Base-by-base conservation (phyloP, 2,329 filamentous ascomycete species). In the Alternaria ethzedia region DNA sequence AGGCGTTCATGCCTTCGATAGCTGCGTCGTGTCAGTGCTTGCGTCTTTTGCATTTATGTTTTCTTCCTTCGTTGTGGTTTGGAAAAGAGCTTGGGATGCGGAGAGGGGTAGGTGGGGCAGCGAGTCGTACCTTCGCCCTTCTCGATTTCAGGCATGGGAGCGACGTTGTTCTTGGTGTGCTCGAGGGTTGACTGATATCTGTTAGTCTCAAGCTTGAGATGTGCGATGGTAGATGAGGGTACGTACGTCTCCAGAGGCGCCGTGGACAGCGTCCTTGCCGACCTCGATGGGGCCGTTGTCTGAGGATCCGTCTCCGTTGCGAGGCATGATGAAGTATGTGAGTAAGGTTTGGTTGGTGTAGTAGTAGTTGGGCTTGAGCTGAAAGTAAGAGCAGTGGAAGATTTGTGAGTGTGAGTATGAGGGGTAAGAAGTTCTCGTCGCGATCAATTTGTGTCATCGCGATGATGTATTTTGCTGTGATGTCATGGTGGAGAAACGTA, bases 201-300 rank as follows among this genome's bases (percentile, higher is more conserved):
- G 10, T 66, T 21, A 64, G 60, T 41, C 15, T 3, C 36, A n/a
- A 25, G 15, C 20, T 1, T n/a, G 9, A 44, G 41, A n/a, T 44
- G 36, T 15, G 12, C 13, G 9, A 21, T 46, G 15, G 23, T 17
- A 23, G 32, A 17, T 15, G 7, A 50, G 30, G 28, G 30, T 36
- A 64, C 73, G 43, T 70, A 79, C 78, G 62, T 79, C 75, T 61
- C 73, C 75, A 51, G 71, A 71, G 26, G 69, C 72, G 56, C 80
- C 80, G 69, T 81, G 80, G 51, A 78, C 65, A 44, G 78, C 63
- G 60, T 75, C 74, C 46, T 78, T 60, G 63, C 75, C 58, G 20
- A 43, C 78, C 69, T 81, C 79, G 32, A 78, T 75, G 66, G 78
- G 72, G 50, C 74, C 79, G 72, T 81, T 81, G 75, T 82, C 75